These are phyloP conservation scores for Verticillium albo-atrum DNA, from an alignment of 2,329 filamentous ascomycete species.

Conservation along the genomic window DNA sequence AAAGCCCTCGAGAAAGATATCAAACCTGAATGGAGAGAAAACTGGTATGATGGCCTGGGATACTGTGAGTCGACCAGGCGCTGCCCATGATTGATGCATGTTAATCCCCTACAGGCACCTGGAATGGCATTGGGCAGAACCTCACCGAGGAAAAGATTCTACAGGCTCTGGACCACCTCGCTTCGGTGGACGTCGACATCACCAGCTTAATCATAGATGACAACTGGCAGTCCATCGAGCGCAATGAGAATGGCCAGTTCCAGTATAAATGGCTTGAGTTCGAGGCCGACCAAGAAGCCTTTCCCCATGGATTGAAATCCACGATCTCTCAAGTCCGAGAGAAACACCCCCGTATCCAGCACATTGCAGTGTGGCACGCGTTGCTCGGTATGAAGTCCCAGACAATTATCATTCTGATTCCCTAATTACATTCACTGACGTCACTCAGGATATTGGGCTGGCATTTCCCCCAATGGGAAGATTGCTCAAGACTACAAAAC, in stretches of 20 bases:
- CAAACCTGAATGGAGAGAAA: constrained; percentile 66
- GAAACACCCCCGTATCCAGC: constrained; percentile 66
- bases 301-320: constrained; percentile 73
- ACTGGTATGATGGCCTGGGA: constrained; percentile 88
- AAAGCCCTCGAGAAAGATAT: constrained; percentile 42
- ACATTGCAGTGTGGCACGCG: constrained; percentile 93
- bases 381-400: constrained; percentile 42
- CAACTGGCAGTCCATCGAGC: constrained; percentile 82
- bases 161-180: constrained; percentile 66
- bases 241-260: constrained; percentile 44
- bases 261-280: constrained; percentile 73
- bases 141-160: constrained; percentile 79
- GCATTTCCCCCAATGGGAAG: constrained; percentile 68
- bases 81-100: background rate
- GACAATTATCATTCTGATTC: no score
- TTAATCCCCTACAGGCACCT: constrained; percentile 55
- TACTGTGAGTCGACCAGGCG: constrained; percentile 61
- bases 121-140: constrained; percentile 85
- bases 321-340: constrained; percentile 65
- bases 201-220: constrained; percentile 93
- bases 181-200: constrained; percentile 68
- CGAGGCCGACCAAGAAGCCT: constrained; percentile 75
- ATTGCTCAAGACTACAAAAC: constrained; percentile 80
- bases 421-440: constrained; percentile 2
- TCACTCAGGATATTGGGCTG: constrained; percentile 78